A percentile compares a stretch with the other conserved stretches of the same genome.
These are phyloP conservation scores for Penicillium sp. DNA, from an alignment of 2,329 filamentous ascomycete genomes.

Conservation along the genomic window DNA sequence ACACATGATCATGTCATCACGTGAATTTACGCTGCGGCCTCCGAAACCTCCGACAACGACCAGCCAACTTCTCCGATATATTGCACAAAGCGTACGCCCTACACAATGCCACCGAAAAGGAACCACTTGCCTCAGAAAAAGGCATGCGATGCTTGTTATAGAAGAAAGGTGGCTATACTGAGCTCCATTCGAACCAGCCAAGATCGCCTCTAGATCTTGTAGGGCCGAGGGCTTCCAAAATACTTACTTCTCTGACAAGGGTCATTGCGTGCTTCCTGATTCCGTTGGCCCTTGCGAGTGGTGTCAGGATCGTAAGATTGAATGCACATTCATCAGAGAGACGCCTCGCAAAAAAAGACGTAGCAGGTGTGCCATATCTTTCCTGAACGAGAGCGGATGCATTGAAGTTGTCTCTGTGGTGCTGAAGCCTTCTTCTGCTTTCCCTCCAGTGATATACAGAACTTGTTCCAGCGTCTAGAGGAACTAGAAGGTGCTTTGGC, in stretches of 20 bases:
- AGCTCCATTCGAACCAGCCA: not conserved
- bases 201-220: not conserved
- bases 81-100: too few relatives aligned
- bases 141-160: conserved; percentile 14
- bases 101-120: conserved; percentile 10
- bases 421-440: not conserved
- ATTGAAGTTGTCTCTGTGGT: not conserved
- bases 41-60: conserved; percentile 7
- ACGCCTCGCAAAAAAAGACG: conserved; percentile 10
- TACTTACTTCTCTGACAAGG: conserved; percentile 1
- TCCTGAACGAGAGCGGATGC: not conserved
- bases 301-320: conserved; percentile 9
- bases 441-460: conserved; percentile 6
- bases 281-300: conserved; percentile 13
- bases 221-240: not conserved
- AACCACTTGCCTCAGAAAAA: conserved; percentile 7
- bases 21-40: not conserved
- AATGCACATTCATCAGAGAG: conserved; percentile 14
- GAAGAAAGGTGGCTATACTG: conserved; percentile 5
- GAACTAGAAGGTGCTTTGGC: conserved; percentile 9
- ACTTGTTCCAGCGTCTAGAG: conserved; percentile 7
- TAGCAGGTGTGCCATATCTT: conserved; percentile 3
- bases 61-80: too few relatives aligned
- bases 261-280: conserved; percentile 8
- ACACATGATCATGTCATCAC: not conserved